Conservation (phyloP, 2,329 filamentous ascomycete species). For the Aspergillus calidoustus region DNA sequence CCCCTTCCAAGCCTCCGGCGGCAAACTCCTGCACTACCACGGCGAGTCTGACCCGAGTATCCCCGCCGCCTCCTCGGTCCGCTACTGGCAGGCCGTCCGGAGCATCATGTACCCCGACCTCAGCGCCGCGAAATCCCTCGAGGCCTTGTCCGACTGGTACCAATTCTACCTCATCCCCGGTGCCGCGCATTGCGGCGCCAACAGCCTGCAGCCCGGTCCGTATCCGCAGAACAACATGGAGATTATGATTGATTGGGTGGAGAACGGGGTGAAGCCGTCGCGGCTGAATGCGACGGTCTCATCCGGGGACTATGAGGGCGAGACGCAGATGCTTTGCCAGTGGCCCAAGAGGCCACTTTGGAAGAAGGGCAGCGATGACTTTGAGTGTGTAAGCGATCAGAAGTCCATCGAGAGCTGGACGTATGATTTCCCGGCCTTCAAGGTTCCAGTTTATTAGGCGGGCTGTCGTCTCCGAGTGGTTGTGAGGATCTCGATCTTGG, state of each 20-base stretch:
- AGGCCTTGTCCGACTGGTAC: slow-evolving; percentile 58
- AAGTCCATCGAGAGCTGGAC: slow-evolving; percentile 24
- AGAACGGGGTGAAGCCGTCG: slow-evolving; percentile 52
- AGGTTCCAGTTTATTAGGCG: slow-evolving; percentile 23
- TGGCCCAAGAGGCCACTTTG: slow-evolving; percentile 41
- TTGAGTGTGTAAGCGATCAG: slow-evolving; percentile 24
- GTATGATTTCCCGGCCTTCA: slow-evolving; percentile 22
- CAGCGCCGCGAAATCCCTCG: slow-evolving; percentile 43
- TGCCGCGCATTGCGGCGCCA: slow-evolving; percentile 57
- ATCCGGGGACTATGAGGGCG: slow-evolving; percentile 34
- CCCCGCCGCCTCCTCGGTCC: slow-evolving; percentile 58
- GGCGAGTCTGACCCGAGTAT: slow-evolving; percentile 60
- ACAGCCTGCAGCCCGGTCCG: slow-evolving; percentile 51
- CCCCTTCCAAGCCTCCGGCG: slow-evolving; percentile 54
- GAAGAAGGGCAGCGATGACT: slow-evolving; percentile 17
- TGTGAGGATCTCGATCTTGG: no score
- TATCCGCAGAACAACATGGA: slow-evolving; percentile 54
- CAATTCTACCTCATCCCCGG: slow-evolving; percentile 60
- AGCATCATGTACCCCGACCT: slow-evolving; percentile 54
- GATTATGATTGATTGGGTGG: slow-evolving; percentile 58
- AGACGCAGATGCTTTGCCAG: slow-evolving; percentile 42
- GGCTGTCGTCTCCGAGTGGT: neutral
- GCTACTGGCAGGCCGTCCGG: slow-evolving; percentile 61
- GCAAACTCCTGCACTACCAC: slow-evolving; percentile 64
- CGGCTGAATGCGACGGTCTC: slow-evolving; percentile 49